Base-by-base conservation (phyloP, 179 eudicot species). In the Carnegiea gigantea region DNA sequence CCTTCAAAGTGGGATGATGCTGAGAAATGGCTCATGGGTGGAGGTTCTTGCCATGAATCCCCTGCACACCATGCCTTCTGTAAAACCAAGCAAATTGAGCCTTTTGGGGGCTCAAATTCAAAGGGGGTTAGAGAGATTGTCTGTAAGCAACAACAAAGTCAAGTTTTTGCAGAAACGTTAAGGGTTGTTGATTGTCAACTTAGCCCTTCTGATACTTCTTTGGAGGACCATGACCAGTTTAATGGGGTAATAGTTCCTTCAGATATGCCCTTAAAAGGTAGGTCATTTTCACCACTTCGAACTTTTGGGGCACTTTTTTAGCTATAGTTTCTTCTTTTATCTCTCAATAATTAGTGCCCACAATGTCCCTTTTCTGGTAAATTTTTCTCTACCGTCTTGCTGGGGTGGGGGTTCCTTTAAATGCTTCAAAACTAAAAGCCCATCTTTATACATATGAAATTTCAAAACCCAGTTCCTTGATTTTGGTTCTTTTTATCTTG, bases 261-360 rank as follows among this genome's bases (percentile, higher is more conserved):
- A 78, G 89, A 89, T 81, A 84, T 89, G 70, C 90, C 90, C 57
- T 85, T 92, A 49, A 92, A 93, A 93, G 98, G 98, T 92, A 57
- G 76, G 80, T 38, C 70, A 38, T 73, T 38, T 64, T 70, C 70
- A 20, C 70, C 49, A 28, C 70, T 77, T 80, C 26, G 40, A 40
- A 73, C 83, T 80, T 71, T 80, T 76, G 5, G 33, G 51, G 20
- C 76, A 68, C 82, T 74, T 83, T 83, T 26, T 76, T 81, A 76
- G 24, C 60, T 23, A 73, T 74, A 40, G 49, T 59, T 49, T 20
- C 44, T 62, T 73, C 43, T 57, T 17, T 80, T 76, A 20, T 67
- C 11, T 23, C 76, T 48, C 78, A 48, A 23, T 62, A 62, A 30
- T 79, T 67, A 75, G 76, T 79, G 78, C 83, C 68, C 23, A 28